Evolutionary conservation across 768 basidiomycete species (phyloP).

Genomic region (Pleurotus giganteus): DNA sequence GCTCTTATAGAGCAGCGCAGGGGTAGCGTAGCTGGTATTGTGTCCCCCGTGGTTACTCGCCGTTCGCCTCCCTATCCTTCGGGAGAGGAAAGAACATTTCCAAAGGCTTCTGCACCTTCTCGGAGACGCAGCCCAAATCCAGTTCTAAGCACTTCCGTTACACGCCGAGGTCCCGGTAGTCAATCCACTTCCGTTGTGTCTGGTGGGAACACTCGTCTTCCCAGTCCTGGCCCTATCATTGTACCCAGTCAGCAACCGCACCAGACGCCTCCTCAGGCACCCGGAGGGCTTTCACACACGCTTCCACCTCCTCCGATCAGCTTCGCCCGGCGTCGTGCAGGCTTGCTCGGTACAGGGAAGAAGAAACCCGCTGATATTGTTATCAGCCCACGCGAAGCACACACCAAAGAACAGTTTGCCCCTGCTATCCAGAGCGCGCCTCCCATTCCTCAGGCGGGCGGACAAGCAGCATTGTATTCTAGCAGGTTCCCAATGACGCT

Average conservation of each 20-base stretch:
- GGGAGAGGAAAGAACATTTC: constrained; percentile 23
- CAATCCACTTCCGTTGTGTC: constrained; percentile 9
- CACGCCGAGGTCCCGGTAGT: constrained; percentile 25
- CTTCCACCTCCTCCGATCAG: constrained; percentile 72
- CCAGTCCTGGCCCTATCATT: constrained; percentile 30
- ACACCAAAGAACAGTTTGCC: constrained; percentile 51
- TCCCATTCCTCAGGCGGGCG: constrained; percentile 52
- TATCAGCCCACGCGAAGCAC: constrained; percentile 66
- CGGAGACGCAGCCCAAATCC: constrained; percentile 38
- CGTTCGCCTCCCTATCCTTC: constrained; percentile 28
- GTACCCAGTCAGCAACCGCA: constrained; percentile 23
- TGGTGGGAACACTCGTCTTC: constrained; percentile 25
- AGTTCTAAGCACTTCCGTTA: constrained; percentile 15
- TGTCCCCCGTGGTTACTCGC: constrained; percentile 28
- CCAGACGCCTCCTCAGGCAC: constrained; percentile 19
- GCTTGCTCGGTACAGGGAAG: constrained; percentile 53
- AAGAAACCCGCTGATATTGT: constrained; percentile 80
- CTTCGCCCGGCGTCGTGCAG: constrained; percentile 73
- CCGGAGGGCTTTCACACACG: constrained; percentile 34
- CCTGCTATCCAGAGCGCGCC: constrained; percentile 79
- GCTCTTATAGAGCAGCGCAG: constrained; percentile 68
- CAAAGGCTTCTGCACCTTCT: constrained; percentile 18
- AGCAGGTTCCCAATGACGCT: constrained; percentile 61
- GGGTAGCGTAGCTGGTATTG: constrained; percentile 48
- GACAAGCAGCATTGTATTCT: constrained; percentile 36